Conservation (phyloP, 225 moss, liverwort and hornwort genomes). For the Bryum argenteum region DNA sequence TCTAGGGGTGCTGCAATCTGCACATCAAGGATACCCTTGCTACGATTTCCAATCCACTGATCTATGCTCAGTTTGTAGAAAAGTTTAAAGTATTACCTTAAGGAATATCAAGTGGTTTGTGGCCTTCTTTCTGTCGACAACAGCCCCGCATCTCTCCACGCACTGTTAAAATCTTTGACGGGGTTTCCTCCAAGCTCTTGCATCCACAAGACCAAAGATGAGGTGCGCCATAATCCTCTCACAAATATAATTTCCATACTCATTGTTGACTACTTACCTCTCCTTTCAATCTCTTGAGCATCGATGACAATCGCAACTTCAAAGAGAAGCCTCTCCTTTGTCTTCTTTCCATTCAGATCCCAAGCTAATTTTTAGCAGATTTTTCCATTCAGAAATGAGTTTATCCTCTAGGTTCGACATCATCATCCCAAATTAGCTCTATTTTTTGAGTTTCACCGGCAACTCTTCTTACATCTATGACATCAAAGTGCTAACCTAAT, state of each 20-base stretch:
- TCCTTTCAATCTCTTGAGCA: slow-evolving; percentile 25
- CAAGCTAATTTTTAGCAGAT: slow-evolving; percentile 42
- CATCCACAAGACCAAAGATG: slow-evolving; percentile 3
- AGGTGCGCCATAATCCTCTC: too few species aligned
- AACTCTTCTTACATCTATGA: background rate
- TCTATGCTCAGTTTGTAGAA: background rate
- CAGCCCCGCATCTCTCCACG: slow-evolving; percentile 48
- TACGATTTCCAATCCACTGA: background rate
- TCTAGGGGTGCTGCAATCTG: slow-evolving; percentile 83
- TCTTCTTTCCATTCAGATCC: slow-evolving; percentile 48
- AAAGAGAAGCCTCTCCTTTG: slow-evolving; percentile 40
- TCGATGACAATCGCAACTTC: slow-evolving; percentile 51
- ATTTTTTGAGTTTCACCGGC: background rate
- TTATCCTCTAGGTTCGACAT: slow-evolving; percentile 22
- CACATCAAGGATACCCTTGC: background rate
- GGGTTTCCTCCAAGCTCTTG: slow-evolving; percentile 52
- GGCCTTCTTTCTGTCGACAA: slow-evolving; percentile 46
- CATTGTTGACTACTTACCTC: slow-evolving; percentile 18
- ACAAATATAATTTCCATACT: too few species aligned
- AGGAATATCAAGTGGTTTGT: slow-evolving; percentile 36
- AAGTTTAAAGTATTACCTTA: slow-evolving; percentile 34
- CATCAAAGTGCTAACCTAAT: background rate
- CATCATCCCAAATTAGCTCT: background rate
- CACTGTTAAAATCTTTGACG: slow-evolving; percentile 31
- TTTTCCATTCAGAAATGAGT: slow-evolving; percentile 38